Conservation (phyloP, 2,329 filamentous ascomycete species). For the Pseudopyrenochaeta lycopersici region DNA sequence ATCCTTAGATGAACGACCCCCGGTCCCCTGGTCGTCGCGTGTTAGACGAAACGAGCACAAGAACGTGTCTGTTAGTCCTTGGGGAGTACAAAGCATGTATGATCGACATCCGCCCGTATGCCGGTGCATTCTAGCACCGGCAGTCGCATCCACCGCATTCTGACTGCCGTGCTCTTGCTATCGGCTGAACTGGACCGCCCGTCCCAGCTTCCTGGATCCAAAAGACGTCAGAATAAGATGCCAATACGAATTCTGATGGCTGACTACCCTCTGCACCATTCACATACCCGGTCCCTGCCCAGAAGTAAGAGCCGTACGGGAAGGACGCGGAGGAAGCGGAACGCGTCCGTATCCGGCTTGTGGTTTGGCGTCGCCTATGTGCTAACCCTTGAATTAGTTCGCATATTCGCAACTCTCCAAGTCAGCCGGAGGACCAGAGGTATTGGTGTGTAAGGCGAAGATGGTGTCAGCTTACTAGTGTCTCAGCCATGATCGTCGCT, state of each 20-base stretch:
- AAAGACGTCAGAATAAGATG: neutral
- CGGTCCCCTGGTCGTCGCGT: neutral
- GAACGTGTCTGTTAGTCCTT: neutral
- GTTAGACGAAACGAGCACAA: neutral
- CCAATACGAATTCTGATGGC: neutral
- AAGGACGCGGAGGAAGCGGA: slow-evolving; percentile 30
- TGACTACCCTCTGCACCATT: slow-evolving; percentile 6
- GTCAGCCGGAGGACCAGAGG: neutral
- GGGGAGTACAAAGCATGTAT: neutral
- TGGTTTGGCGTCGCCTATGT: slow-evolving; percentile 2
- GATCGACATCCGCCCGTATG: neutral
- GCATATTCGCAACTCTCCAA: neutral
- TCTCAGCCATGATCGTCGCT: slow-evolving; percentile 5
- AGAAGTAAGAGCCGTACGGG: slow-evolving; percentile 15
- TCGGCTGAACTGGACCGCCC: neutral
- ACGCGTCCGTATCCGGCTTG: slow-evolving; percentile 15
- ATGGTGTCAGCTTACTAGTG: slow-evolving; percentile 10
- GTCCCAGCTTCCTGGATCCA: neutral
- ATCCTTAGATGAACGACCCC: neutral
- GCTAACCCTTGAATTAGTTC: neutral
- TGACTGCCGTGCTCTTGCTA: neutral
- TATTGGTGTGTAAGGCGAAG: neutral
- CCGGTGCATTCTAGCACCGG: neutral
- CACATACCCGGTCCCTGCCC: slow-evolving; percentile 2
- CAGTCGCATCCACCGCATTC: neutral